A percentile compares a stretch with the other conserved stretches of the same genome.
phyloP scores from a whole-genome alignment of 208 protist species.

The Paratrypanosoma confusum region DNA sequence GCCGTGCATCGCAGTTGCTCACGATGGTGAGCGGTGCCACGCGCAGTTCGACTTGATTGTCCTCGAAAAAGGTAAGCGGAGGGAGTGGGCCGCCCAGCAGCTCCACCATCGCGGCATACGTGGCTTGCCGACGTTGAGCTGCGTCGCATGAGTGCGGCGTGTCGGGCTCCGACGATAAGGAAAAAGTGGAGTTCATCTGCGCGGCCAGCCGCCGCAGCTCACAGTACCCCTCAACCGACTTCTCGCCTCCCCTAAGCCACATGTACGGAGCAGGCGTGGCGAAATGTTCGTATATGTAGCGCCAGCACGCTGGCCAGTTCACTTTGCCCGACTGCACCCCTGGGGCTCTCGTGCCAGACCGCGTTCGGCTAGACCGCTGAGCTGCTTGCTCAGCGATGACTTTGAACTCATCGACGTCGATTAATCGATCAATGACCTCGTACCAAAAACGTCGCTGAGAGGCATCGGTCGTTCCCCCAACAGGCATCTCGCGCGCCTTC shows the following conservation, averaged over 20 bases:
- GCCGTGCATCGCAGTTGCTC: conserved; percentile 7
- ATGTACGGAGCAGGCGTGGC: not conserved
- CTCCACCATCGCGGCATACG: no score
- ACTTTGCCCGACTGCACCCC: not conserved
- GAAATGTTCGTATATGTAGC: not conserved
- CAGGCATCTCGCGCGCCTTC: conserved; percentile 63
- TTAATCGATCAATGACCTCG: conserved; percentile 19
- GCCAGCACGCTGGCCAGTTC: not conserved
- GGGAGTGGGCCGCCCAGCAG: not conserved
- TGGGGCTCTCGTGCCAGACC: conserved; percentile 6
- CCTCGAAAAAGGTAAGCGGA: not conserved
- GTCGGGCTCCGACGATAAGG: no score
- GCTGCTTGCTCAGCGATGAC: not conserved
- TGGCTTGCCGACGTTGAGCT: no score
- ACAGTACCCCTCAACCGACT: no score
- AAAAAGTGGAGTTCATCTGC: no score
- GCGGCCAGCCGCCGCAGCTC: no score
- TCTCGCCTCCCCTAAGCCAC: no score
- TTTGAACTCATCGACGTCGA: not conserved
- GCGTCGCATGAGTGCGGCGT: no score
- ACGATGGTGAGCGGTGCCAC: conserved; percentile 7
- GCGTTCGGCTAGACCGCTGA: not conserved
- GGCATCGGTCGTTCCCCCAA: conserved; percentile 26
- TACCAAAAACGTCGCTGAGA: conserved; percentile 27
- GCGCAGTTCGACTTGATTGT: conserved; percentile 10